Percentiles rank a stretch among this genome's conserved stretches.
Evolutionary conservation across 441 rosid genomes (phyloP).

Genomic region (Erodium texanum): DNA sequence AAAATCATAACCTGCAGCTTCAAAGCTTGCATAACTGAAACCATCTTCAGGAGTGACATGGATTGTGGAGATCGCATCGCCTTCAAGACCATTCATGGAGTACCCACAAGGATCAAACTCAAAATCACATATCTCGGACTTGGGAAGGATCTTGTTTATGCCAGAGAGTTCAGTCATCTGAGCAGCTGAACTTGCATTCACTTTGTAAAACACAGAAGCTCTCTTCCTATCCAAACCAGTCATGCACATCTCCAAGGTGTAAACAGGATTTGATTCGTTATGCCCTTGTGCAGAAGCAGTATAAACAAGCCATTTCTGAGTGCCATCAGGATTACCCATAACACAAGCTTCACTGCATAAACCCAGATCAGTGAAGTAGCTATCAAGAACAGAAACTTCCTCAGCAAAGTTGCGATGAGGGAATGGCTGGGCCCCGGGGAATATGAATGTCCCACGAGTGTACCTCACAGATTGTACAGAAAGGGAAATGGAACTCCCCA

Average conservation of each 20-base stretch:
- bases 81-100: constrained; percentile 36
- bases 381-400: constrained; percentile 23
- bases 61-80: constrained; percentile 23
- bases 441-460: constrained; percentile 39
- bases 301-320: constrained; percentile 27
- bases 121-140: constrained; percentile 30
- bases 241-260: constrained; percentile 33
- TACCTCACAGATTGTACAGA: constrained; percentile 20
- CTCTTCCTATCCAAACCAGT: constrained; percentile 25
- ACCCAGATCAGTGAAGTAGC: constrained; percentile 8
- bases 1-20: not conserved
- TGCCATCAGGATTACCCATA: constrained; percentile 17
- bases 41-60: constrained; percentile 39
- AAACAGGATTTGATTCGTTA: constrained; percentile 3
- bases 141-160: constrained; percentile 24
- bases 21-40: constrained; percentile 36
- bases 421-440: constrained; percentile 28
- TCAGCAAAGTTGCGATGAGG: constrained; percentile 33
- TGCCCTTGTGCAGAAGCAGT: constrained; percentile 15
- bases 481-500: constrained; percentile 21
- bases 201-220: constrained; percentile 27
- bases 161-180: constrained; percentile 33
- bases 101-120: constrained; percentile 38
- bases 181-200: constrained; percentile 4
- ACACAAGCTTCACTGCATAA: constrained; percentile 18